Conservation (phyloP, 768 basidiomycete species). For the Roridomyces roridus region DNA sequence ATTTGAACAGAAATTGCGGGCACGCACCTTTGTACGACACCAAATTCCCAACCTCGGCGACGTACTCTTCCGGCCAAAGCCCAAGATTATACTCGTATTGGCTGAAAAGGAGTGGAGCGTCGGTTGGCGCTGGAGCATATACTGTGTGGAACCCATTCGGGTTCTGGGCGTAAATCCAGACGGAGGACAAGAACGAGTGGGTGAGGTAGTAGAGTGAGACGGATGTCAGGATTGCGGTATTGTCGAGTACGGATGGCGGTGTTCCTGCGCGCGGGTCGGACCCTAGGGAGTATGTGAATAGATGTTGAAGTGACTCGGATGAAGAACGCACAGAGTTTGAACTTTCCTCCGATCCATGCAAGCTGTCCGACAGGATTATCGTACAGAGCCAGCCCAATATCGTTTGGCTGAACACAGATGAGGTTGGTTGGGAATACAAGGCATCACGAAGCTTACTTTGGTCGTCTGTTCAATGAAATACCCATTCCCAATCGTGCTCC, state of each 20-base stretch:
- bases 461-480: not conserved
- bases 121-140: not conserved
- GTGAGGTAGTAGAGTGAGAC: constrained; percentile 32
- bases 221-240: constrained; percentile 22
- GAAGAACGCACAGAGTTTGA: constrained; percentile 20
- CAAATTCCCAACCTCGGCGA: constrained; percentile 2
- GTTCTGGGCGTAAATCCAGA: constrained; percentile 23
- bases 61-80: constrained; percentile 4
- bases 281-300: not conserved
- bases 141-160: not conserved
- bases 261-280: constrained; percentile 17
- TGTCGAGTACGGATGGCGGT: constrained; percentile 3
- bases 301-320: too few relatives aligned
- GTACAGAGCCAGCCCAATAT: too few relatives aligned
- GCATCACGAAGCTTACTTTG: not conserved
- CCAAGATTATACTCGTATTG: constrained; percentile 6
- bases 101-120: constrained; percentile 10
- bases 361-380: too few relatives aligned
- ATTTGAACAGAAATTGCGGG: not conserved
- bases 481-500: not conserved
- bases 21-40: constrained; percentile 8
- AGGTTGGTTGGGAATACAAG: not conserved
- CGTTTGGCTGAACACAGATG: constrained; percentile 28
- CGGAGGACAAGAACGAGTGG: constrained; percentile 23
- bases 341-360: constrained; percentile 31